Conservation (phyloP, 805 yeast genomes). For the Teunomyces pallodes region DNA sequence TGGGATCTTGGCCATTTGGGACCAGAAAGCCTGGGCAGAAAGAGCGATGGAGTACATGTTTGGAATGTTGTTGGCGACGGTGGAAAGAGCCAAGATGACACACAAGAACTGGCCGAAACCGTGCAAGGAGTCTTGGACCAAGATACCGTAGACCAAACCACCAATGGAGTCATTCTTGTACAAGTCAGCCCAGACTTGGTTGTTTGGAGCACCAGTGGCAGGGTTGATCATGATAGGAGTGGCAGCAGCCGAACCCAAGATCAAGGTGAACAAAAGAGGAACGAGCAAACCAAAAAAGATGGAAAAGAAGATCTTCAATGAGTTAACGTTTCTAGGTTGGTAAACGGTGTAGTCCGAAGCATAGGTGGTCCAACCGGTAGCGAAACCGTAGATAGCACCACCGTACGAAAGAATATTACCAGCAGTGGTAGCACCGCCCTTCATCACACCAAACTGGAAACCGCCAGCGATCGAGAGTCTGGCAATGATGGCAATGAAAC, state of each 20-base stretch:
- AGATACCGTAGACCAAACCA: conserved; percentile 76
- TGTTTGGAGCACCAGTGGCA: conserved; percentile 53
- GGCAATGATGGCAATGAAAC: conserved; percentile 75
- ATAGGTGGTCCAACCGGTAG: conserved; percentile 92
- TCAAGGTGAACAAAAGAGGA: conserved; percentile 71
- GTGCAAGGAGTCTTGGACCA: conserved; percentile 77
- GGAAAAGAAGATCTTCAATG: conserved; percentile 58
- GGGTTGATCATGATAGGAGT: conserved; percentile 54
- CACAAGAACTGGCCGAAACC: conserved; percentile 89
- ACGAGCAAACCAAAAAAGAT: conserved; percentile 61
- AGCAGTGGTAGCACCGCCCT: conserved; percentile 64
- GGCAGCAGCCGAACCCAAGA: conserved; percentile 83
- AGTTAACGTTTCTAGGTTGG: conserved; percentile 65
- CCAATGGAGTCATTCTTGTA: conserved; percentile 63
- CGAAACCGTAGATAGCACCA: conserved; percentile 80
- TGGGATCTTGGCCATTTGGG: conserved; percentile 70
- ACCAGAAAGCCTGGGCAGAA: conserved; percentile 83
- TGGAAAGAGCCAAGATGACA: conserved; percentile 79
- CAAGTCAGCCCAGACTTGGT: conserved; percentile 43
- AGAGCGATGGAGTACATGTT: conserved; percentile 89
- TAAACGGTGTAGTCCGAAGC: conserved; percentile 92
- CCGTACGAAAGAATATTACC: conserved; percentile 80
- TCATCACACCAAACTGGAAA: conserved; percentile 42
- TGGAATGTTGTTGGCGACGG: conserved; percentile 89
- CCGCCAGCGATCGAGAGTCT: conserved; percentile 66